These are phyloP conservation scores for Penicillium sp. DNA, from an alignment of 2,329 filamentous ascomycete genomes.

Conservation along the genomic window DNA sequence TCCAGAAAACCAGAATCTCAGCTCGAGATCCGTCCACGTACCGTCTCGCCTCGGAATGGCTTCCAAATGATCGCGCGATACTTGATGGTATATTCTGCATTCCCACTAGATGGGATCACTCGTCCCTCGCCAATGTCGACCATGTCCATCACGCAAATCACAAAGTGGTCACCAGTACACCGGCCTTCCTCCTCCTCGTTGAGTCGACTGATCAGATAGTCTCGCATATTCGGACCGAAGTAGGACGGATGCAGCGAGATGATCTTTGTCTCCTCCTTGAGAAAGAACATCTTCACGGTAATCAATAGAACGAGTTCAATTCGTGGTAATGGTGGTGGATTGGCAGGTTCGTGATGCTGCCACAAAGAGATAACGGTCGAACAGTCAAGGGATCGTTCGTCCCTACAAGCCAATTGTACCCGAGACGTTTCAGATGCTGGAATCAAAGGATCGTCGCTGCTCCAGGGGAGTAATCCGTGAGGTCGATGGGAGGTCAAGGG, in stretches of 20 bases:
- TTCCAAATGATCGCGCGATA: constrained; percentile 97
- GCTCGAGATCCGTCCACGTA: constrained; percentile 49
- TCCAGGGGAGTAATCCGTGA: too few species aligned
- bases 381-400: too few species aligned
- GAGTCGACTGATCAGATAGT: constrained; percentile 84
- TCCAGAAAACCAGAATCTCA: constrained; percentile 5
- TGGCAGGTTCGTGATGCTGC: not conserved
- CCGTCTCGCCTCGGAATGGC: constrained; percentile 96
- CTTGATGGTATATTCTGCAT: constrained; percentile 90
- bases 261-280: constrained; percentile 91
- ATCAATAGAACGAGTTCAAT: not conserved
- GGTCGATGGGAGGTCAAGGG: too few species aligned
- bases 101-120: constrained; percentile 84
- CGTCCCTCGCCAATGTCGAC: constrained; percentile 92
- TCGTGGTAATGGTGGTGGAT: not conserved
- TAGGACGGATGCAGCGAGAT: constrained; percentile 96
- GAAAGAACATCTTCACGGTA: constrained; percentile 78
- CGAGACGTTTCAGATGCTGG: too few species aligned
- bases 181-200: constrained; percentile 92
- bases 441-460: too few species aligned
- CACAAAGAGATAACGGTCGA: not conserved
- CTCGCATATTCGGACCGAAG: constrained; percentile 90
- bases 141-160: constrained; percentile 96
- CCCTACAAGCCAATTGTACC: too few species aligned
- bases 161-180: constrained; percentile 93